Percentiles rank a stretch among this genome's conserved stretches.
phyloP scores from a whole-genome alignment of 352 stramenopile species.

The Phytophthora nicotianae region DNA sequence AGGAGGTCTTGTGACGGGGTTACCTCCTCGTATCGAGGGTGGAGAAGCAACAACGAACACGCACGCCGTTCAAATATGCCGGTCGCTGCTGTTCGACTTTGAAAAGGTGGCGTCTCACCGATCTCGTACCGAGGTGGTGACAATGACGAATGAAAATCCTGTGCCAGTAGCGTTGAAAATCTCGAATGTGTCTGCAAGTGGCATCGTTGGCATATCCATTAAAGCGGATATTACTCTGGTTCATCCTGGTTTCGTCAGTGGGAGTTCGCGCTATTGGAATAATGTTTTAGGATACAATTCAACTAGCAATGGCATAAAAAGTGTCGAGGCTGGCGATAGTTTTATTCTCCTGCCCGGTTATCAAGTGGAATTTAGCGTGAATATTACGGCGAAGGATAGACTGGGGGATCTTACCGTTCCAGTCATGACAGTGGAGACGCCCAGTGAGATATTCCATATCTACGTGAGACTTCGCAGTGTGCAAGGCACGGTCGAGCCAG shows the following conservation, averaged over 20 bases:
- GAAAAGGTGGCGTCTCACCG: constrained; percentile 42
- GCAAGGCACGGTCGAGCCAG: constrained; percentile 36
- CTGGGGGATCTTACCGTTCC: constrained; percentile 38
- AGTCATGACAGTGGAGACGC: constrained; percentile 43
- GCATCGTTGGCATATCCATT: constrained; percentile 34
- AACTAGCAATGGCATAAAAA: background rate
- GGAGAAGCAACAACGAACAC: constrained; percentile 11
- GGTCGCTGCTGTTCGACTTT: constrained; percentile 49
- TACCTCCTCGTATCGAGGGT: constrained; percentile 22
- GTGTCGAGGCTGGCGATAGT: constrained; percentile 19
- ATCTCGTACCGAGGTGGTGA: constrained; percentile 39
- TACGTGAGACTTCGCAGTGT: constrained; percentile 38
- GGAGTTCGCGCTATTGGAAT: background rate
- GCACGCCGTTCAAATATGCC: constrained; percentile 37
- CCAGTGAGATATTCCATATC: constrained; percentile 47
- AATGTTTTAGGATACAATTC: background rate
- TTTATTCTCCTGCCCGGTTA: constrained; percentile 38
- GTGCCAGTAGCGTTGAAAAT: constrained; percentile 39
- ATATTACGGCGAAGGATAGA: constrained; percentile 27
- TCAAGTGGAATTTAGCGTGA: constrained; percentile 34
- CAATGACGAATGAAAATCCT: constrained; percentile 56
- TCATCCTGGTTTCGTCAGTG: background rate
- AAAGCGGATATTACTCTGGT: constrained; percentile 13
- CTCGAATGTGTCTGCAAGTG: constrained; percentile 13
- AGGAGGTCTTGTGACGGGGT: constrained; percentile 13